These are phyloP conservation scores for Lachnellula willkommii DNA, from an alignment of 2,329 filamentous ascomycete species.

Conservation along the genomic window DNA sequence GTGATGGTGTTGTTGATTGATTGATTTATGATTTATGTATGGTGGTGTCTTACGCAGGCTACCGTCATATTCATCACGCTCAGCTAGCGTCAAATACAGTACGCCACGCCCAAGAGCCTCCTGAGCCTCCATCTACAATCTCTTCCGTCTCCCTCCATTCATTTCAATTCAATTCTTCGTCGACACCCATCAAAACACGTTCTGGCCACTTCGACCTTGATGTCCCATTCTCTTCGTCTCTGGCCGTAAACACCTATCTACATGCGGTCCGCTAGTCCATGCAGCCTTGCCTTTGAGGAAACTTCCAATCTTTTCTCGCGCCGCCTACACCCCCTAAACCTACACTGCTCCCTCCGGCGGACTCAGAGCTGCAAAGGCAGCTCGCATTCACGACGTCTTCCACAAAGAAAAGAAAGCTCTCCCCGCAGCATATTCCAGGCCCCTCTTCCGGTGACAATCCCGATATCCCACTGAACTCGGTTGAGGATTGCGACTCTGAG, in stretches of 20 bases:
- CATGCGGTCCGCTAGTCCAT: slow-evolving; percentile 2
- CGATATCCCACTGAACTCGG: slow-evolving; percentile 29
- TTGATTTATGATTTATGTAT: too few relatives aligned
- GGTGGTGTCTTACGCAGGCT: not conserved
- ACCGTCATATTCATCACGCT: not conserved
- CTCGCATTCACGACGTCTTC: slow-evolving; percentile 68
- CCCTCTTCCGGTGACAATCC: slow-evolving; percentile 22
- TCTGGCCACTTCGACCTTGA: not conserved
- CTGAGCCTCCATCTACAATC: not conserved
- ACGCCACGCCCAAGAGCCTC: not conserved
- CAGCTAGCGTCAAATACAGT: not conserved
- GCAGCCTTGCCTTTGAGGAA: slow-evolving; percentile 16
- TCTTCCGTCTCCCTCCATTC: not conserved
- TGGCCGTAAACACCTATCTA: not conserved
- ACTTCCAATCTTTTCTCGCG: slow-evolving; percentile 14
- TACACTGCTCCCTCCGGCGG: slow-evolving; percentile 7
- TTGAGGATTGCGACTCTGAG: slow-evolving; percentile 37
- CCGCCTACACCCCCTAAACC: slow-evolving; percentile 1
- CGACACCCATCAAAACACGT: not conserved
- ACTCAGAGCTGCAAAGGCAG: slow-evolving; percentile 44
- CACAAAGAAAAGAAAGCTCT: slow-evolving; percentile 68
- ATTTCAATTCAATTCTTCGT: not conserved
- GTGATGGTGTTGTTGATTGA: too few relatives aligned
- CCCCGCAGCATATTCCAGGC: slow-evolving; percentile 29
- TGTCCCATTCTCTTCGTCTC: not conserved